Conservation (phyloP, 306 rosid species). For the Oxytropis ochrocephala region DNA sequence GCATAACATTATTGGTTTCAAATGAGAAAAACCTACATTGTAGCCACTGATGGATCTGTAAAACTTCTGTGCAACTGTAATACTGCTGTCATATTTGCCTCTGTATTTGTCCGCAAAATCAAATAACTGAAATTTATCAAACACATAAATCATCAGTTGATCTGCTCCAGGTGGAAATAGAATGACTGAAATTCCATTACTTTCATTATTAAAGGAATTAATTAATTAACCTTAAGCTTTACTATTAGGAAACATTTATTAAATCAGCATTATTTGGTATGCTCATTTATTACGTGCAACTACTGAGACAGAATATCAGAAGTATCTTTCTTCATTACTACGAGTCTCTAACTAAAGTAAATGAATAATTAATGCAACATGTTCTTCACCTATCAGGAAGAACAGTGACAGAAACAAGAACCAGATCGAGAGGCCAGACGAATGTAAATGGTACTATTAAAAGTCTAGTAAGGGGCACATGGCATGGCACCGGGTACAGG, state of each 20-base stretch:
- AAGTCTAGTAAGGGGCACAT: not conserved
- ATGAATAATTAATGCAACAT: conserved; percentile 17
- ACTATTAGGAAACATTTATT: conserved; percentile 4
- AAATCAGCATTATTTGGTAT: not conserved
- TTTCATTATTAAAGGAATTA: not conserved
- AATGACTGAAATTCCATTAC: not conserved
- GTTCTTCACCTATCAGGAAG: conserved; percentile 20
- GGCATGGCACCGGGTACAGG: not conserved
- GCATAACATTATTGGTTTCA: not conserved
- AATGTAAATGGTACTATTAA: not conserved
- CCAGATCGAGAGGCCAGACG: not conserved
- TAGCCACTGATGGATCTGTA: conserved; percentile 89
- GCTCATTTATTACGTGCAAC: conserved; percentile 15
- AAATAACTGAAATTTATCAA: conserved; percentile 52
- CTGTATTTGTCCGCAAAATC: conserved; percentile 91
- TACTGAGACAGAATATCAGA: conserved; percentile 16
- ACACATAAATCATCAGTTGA: not conserved
- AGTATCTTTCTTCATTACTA: conserved; percentile 1
- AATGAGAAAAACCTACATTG: conserved; percentile 43
- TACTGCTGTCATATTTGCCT: conserved; percentile 90
- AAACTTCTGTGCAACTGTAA: conserved; percentile 73
- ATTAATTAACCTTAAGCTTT: not conserved
- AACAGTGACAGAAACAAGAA: conserved; percentile 4
- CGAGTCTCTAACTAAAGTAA: not conserved
- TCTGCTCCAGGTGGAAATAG: not conserved